A percentile compares a stretch with the other conserved stretches of the same genome.
Evolutionary conservation across 2,329 filamentous ascomycete genomes (phyloP).

Genomic region (Emydomyces testavorans): DNA sequence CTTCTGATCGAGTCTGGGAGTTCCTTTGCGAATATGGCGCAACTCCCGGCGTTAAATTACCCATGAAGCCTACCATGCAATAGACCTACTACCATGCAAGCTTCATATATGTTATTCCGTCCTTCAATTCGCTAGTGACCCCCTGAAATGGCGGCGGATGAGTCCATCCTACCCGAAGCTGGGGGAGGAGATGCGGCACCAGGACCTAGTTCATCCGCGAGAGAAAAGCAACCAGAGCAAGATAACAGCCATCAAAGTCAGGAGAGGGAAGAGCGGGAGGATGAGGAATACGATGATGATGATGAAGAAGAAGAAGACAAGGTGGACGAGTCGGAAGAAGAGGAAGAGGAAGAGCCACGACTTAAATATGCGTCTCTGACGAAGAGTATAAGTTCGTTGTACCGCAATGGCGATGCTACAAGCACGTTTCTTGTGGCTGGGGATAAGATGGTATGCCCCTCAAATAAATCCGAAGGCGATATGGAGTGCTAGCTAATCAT

Average conservation of each 20-base stretch:
- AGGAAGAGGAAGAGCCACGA: slow-evolving; percentile 85
- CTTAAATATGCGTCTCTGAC: slow-evolving; percentile 89
- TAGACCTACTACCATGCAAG: slow-evolving; percentile 6
- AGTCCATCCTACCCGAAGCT: slow-evolving; percentile 23
- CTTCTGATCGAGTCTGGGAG: no score
- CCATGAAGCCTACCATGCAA: neutral
- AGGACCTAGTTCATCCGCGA: neutral
- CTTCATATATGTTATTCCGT: neutral
- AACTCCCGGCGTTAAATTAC: neutral
- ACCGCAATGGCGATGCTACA: slow-evolving; percentile 90
- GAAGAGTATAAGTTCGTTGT: slow-evolving; percentile 64
- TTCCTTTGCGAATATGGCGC: slow-evolving; percentile 1
- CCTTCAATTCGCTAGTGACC: slow-evolving; percentile 20
- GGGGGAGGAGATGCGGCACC: slow-evolving; percentile 5
- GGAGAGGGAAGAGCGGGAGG: no score
- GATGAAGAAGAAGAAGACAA: slow-evolving; percentile 43
- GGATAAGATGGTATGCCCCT: slow-evolving; percentile 74
- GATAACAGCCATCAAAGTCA: slow-evolving; percentile 15
- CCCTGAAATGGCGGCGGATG: slow-evolving; percentile 32
- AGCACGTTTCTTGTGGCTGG: slow-evolving; percentile 81
- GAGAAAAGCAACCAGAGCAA: slow-evolving; percentile 13
- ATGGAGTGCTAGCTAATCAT: slow-evolving; percentile 25
- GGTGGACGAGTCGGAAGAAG: slow-evolving; percentile 61
- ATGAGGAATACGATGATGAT: slow-evolving; percentile 22
- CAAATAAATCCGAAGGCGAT: neutral